Base-by-base conservation (phyloP, 805 yeast genomes). In the Wickerhamomyces bovis region DNA sequence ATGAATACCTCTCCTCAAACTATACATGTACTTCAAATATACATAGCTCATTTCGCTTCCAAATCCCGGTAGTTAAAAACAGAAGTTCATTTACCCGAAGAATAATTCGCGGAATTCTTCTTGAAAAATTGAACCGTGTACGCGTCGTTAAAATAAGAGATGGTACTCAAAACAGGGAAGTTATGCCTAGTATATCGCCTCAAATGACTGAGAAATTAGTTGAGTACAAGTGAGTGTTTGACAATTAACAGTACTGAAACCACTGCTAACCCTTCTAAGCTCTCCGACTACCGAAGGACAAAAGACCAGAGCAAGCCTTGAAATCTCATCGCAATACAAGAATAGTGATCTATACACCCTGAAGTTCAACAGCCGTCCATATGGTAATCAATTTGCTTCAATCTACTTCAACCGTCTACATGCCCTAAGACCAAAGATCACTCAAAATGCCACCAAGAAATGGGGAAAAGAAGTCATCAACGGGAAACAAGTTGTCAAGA, bases 311-410 rank as follows among this genome's bases (percentile, higher is more conserved):
- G 18, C 43, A 8, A n/a, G 16, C 6, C 15, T 42, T 1, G 25
- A 15, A 0, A 35, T 52, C 18, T 52, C 57, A 7, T 11, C 31
- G 8, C 50, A 52, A 1, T 54, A 49, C 36, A 53, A 54, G 22
- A 42, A 41, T 18, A 41, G 51, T 38, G 46, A 49, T 7, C 44
- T 41, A 2, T 54, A 30, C 40, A 23, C 21, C 13, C 21, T 70
- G 21, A 47, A 53, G n/a, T 56, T 57, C 39, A 57, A 60, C 15
- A 58, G 62, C 3, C 64, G 83, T 36, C 63, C 71, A 7, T 82
- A 79, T 51, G 70, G 66, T 22, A 68, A 69, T 28, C 92, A 85
- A 58, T 85, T 74, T 54, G 81, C 81, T 26, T 66, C 72, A 21
- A 63, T 82, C 30, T 85, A 85, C 55, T 72, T 67, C 45, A 65